Evolutionary conservation across 1,284 basidiomycete species (phyloP).

Genomic region (Coriolopsis trogii): DNA sequence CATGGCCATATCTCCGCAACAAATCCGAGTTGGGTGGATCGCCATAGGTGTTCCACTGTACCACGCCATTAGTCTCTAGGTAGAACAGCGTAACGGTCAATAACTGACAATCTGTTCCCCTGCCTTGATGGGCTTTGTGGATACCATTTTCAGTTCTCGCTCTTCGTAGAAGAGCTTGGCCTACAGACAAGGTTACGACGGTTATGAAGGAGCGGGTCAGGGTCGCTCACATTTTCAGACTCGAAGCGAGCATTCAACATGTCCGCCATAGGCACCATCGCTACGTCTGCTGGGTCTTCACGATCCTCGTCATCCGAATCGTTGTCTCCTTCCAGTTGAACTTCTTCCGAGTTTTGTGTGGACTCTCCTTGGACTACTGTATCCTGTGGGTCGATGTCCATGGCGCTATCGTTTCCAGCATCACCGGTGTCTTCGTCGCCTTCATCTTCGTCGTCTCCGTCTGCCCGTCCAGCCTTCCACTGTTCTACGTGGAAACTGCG

Average conservation of each 20-base stretch:
- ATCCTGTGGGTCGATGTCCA: conserved; percentile 44
- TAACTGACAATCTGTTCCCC: conserved; percentile 87
- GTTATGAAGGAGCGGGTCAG: background rate
- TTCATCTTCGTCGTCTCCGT: conserved; percentile 53
- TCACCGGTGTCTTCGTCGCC: conserved; percentile 35
- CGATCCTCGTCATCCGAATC: conserved; percentile 60
- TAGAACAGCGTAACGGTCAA: background rate
- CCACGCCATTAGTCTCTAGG: background rate
- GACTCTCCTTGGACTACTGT: conserved; percentile 34
- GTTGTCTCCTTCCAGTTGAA: conserved; percentile 27
- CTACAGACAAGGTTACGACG: conserved; percentile 41
- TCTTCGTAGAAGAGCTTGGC: conserved; percentile 86
- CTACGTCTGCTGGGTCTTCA: conserved; percentile 72
- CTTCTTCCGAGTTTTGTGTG: conserved; percentile 32
- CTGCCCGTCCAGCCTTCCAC: conserved; percentile 44
- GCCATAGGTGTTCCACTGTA: conserved; percentile 93
- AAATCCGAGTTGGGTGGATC: conserved; percentile 96
- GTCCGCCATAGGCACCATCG: conserved; percentile 98
- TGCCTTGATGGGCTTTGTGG: conserved; percentile 73
- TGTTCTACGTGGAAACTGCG: conserved; percentile 83
- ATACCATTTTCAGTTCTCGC: conserved; percentile 75
- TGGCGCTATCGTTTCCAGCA: conserved; percentile 40
- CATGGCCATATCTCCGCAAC: conserved; percentile 91
- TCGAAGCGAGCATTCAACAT: conserved; percentile 89
- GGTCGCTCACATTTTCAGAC: conserved; percentile 78